phyloP scores from a whole-genome alignment of 2,329 filamentous ascomycete species.

The Cladosporium sp. region DNA sequence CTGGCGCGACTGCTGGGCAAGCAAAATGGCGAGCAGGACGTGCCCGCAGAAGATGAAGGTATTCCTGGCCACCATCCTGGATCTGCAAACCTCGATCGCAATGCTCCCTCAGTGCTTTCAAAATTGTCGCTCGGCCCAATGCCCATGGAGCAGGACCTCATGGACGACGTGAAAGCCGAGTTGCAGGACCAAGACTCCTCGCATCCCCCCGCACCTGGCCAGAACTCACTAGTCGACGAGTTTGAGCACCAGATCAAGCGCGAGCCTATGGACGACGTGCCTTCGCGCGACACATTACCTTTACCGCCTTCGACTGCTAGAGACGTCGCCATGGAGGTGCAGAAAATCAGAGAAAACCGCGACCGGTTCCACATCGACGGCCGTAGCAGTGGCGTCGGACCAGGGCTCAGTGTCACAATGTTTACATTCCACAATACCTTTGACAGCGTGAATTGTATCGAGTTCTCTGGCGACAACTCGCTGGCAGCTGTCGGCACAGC shows the following conservation, averaged over 20 bases:
- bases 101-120: constrained; percentile 59
- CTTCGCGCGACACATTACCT: constrained; percentile 75
- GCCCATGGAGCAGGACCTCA: constrained; percentile 78
- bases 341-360: constrained; percentile 88
- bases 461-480: constrained; percentile 88
- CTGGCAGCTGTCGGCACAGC: constrained; percentile 86
- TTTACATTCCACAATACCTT: constrained; percentile 98
- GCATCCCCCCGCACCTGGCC: constrained; percentile 69
- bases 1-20: constrained; percentile 61
- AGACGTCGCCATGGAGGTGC: constrained; percentile 91
- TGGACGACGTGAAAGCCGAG: constrained; percentile 83
- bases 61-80: constrained; percentile 68
- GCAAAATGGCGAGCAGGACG: constrained; percentile 55
- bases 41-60: constrained; percentile 66
- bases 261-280: constrained; percentile 83
- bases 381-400: constrained; percentile 77
- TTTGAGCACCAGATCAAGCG: constrained; percentile 87
- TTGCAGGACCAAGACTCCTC: constrained; percentile 81
- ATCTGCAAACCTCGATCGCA: constrained; percentile 60
- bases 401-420: constrained; percentile 88
- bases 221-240: constrained; percentile 75
- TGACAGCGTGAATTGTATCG: constrained; percentile 87
- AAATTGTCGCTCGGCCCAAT: constrained; percentile 76
- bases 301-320: constrained; percentile 83
- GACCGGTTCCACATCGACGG: constrained; percentile 88